Percentiles rank a stretch among this genome's conserved stretches.
Conservation (phyloP, 208 protist genomes). For the Acanthamoeba royreba region DNA sequence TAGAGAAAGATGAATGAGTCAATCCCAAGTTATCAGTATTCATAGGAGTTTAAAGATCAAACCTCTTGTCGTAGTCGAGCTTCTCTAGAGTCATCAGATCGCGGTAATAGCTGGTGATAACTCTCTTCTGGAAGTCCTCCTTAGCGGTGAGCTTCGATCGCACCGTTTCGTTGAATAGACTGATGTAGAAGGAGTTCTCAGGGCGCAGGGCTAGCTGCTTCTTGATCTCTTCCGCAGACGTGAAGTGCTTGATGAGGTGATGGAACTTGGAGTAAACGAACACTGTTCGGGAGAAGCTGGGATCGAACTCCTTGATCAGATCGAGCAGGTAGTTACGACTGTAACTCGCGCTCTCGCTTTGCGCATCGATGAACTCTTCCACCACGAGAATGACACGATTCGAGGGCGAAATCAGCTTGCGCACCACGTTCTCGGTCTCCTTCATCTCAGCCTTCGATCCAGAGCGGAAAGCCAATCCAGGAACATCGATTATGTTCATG, state of each 20-base stretch:
- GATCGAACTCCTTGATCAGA: background rate
- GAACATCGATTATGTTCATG: background rate
- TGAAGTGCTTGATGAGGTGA: conserved; percentile 11
- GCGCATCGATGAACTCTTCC: conserved; percentile 22
- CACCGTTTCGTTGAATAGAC: background rate
- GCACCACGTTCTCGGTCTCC: background rate
- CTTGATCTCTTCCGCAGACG: background rate
- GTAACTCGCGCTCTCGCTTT: background rate
- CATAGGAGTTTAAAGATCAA: background rate
- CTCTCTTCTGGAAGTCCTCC: background rate
- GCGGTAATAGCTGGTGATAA: background rate
- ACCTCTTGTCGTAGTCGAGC: conserved; percentile 24
- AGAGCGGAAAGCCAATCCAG: background rate
- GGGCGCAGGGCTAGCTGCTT: background rate
- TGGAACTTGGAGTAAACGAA: conserved; percentile 13
- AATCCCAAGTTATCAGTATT: too few relatives aligned
- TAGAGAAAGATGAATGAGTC: background rate
- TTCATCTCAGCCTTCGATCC: background rate
- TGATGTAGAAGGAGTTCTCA: conserved; percentile 7
- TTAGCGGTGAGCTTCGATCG: background rate
- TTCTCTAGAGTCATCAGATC: conserved; percentile 11
- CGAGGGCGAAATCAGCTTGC: background rate
- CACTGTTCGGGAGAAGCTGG: background rate
- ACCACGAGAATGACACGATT: background rate
- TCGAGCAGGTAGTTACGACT: conserved; percentile 26